Evolutionary conservation across 2,329 filamentous ascomycete species (phyloP).

Genomic region (Phaeoacremonium minimum): DNA sequence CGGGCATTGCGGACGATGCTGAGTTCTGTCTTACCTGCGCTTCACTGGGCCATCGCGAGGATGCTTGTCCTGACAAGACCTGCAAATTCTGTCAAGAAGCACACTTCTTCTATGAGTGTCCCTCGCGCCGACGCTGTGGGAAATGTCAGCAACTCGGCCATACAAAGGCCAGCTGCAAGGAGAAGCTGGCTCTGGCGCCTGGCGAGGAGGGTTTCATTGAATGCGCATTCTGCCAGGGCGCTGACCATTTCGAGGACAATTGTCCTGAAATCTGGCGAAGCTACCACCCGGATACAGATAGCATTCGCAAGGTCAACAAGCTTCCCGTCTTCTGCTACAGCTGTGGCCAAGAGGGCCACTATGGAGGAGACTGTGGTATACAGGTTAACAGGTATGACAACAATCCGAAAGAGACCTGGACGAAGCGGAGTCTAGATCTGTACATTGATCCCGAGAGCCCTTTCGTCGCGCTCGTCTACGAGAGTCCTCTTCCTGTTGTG

Average conservation of each 20-base stretch:
- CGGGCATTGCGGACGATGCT: constrained; percentile 35
- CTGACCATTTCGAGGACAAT: constrained; percentile 52
- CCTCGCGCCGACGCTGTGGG: constrained; percentile 42
- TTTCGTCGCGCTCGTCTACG: constrained; percentile 29
- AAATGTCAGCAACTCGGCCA: constrained; percentile 65
- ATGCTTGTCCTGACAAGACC: constrained; percentile 35
- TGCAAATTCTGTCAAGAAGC: constrained; percentile 45
- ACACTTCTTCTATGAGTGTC: constrained; percentile 49
- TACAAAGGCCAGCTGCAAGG: constrained; percentile 40
- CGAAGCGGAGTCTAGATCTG: constrained; percentile 37
- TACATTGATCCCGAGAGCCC: constrained; percentile 44
- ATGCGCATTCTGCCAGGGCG: constrained; percentile 57
- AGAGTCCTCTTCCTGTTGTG: constrained; percentile 6
- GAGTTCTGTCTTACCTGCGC: constrained; percentile 50
- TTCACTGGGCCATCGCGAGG: constrained; percentile 37
- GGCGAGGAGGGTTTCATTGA: constrained; percentile 43
- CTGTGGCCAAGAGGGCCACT: constrained; percentile 53
- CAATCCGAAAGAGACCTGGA: constrained; percentile 42
- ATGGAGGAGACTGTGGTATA: constrained; percentile 48
- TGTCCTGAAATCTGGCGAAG: constrained; percentile 61
- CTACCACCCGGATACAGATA: constrained; percentile 35
- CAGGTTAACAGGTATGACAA: not conserved
- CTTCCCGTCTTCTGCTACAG: constrained; percentile 51
- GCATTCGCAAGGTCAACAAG: constrained; percentile 40
- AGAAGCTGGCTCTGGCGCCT: constrained; percentile 45